Evolutionary conservation across 345 rosid genomes (phyloP).

Genomic region (Anastatica hierochuntica): DNA sequence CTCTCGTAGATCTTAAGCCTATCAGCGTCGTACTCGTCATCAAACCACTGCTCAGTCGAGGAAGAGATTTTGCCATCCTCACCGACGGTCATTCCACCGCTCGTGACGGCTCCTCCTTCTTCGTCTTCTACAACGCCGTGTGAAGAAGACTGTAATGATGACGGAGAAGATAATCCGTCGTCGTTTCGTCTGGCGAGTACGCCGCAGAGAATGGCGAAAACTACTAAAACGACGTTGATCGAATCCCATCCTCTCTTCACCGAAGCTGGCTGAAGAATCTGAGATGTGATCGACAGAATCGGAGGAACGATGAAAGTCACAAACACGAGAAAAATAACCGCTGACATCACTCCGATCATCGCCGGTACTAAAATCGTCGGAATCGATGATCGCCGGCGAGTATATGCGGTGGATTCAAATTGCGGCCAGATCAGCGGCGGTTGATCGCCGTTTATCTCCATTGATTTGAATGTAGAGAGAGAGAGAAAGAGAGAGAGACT

Average conservation of each 20-base stretch:
- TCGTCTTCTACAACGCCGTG: too few relatives aligned
- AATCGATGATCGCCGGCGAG: slow-evolving; percentile 28
- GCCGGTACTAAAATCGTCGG: slow-evolving; percentile 33
- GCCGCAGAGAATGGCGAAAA: slow-evolving; percentile 69
- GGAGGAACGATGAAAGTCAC: slow-evolving; percentile 36
- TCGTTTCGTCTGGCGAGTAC: slow-evolving; percentile 48
- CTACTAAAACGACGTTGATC: slow-evolving; percentile 43
- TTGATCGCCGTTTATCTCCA: slow-evolving; percentile 29
- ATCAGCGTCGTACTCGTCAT: slow-evolving; percentile 23
- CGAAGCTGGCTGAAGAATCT: slow-evolving; percentile 30
- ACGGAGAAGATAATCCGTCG: slow-evolving; percentile 30
- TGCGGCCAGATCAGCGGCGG: slow-evolving; percentile 43
- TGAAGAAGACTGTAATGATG: too few relatives aligned
- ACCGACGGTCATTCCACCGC: not conserved
- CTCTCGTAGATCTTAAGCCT: slow-evolving; percentile 29
- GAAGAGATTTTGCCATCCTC: too few relatives aligned
- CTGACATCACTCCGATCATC: slow-evolving; percentile 37
- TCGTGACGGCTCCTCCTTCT: slow-evolving; percentile 3
- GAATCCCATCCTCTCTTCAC: slow-evolving; percentile 67
- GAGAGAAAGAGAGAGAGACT: slow-evolving; percentile 9
- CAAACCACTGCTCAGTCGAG: too few relatives aligned
- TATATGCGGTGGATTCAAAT: slow-evolving; percentile 27
- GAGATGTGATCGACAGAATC: slow-evolving; percentile 34
- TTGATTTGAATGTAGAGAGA: not conserved
- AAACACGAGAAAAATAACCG: slow-evolving; percentile 36